Evolutionary conservation across 352 stramenopile species (phyloP), one percentile per base, ranked within the genome.

Genomic region (Phytophthora crassamura): DNA sequence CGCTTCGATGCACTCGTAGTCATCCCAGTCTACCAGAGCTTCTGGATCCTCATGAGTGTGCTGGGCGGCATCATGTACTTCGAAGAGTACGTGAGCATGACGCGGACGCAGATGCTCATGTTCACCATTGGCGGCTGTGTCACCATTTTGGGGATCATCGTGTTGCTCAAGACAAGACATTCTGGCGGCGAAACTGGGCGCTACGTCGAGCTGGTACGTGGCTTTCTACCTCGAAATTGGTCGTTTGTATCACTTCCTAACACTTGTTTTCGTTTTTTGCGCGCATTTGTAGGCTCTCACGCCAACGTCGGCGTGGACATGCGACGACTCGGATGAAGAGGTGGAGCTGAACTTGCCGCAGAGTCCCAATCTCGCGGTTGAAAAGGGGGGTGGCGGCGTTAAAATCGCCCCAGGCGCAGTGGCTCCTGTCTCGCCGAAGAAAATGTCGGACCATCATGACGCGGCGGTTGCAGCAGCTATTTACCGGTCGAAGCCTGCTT

Each of bases 21-120:
- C 7, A 86, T 97, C 34, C 91, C 91, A 18, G 86, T 98, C 38
- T 97, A 97, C 62, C 89, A 97, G 59, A 94, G 80, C 64, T 97
- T 97, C 53, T 97, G 88, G 80, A 97, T 96, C 56, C 70, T 97
- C 36, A 96, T 75, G 70, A 95, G 88, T 52, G 87, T 97, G 39
- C 72, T 96, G n/a, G 91, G 91, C 16, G 91, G 90, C 12, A 91
- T 97, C 69, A 92, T 97, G 75, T 98, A 97, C 74, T 98, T 97
- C 68, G 85, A 96, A 68, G 91, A 97, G 71, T 94, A 94, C 65
- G 79, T 91, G 42, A 90, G 62, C 69, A 94, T 94, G 86, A 92
- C 86, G 34, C 64, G 70, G 4, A 74, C 68, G n/a, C 82, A 92
- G 50, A 84, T 86, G 77, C 65, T 80, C 53, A 93, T 94, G 82